Evolutionary conservation across 176 grass and related monocot species (phyloP), one percentile per base, ranked within the genome.

Genomic region (Oryza rufipogon): DNA sequence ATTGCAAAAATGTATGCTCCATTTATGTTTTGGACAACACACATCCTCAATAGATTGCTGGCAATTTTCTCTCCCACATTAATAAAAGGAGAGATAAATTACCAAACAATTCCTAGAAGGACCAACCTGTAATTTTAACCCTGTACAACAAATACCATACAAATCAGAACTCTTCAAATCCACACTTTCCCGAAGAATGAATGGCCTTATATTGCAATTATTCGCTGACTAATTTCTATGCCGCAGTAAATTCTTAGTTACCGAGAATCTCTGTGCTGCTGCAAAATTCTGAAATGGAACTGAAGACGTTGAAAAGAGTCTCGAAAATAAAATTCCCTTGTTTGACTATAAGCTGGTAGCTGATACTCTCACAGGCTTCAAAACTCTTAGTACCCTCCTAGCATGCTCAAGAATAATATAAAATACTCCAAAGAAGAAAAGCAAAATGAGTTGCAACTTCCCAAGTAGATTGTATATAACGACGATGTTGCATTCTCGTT

Each of bases 401-500:
- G 66, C 44, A 33, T 78, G 85, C 65, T 96, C 89, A 74, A 81
- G 64, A 79, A 88, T 65, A 68, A 88, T 33, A 38, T 83, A 34
- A 64, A 96, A 73, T 49, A 67, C 30, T 34, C 94, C 91, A 80
- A 91, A 85, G 17, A 93, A 56, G 73, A 88, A 89, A 64, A 96
- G 52, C 28, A 91, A 83, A 38, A 91, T 81, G 22, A 96, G n/a
- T 22, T 93, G 89, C 71, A 96, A 77, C 78, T 86, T 91, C 16
- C 81, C 74, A 36, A 93, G 42, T 63, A 96, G 30, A 52, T 68
- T 85, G 70, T 86, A 91, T 34, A 74, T 73, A 30, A 76, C 12
- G 9, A 89, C 17, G 22, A 11, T 33, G 51, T 87, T 69, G 38
- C 73, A 81, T 14, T 84, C 81, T 71, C 60, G 81, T 73, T 75